Evolutionary conservation across 306 rosid genomes (phyloP), one percentile per base, ranked within the genome.

Genomic region (Cicer cuneatum): DNA sequence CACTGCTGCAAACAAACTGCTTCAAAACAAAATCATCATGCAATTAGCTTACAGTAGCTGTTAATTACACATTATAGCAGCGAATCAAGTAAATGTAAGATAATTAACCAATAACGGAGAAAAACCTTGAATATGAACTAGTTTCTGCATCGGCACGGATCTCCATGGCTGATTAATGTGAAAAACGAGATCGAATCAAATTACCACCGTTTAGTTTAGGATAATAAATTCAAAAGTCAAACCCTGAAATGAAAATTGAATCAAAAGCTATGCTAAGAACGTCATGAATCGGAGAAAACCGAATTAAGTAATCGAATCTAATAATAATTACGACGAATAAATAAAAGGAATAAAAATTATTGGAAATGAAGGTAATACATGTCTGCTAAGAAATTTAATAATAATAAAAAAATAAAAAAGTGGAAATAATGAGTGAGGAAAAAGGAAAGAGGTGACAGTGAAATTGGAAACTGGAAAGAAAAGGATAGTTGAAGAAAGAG

Each of bases 1-100:
- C 63, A 90, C 75, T 3, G 99, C 98, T 7, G 99, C 92, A 21
- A 81, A 80, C 80, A 95, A 88, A 83, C 98, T 92, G 82, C 45
- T 76, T 8, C 43, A 56, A 74, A 72, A 47, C 74, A 63, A 71
- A 1, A 81, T 14, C 70, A 51, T 52, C 8, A 35, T 43, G 61
- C 52, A 42, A 65, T 74, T 29, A 46, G 37, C 12, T 74, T 60
- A 33, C 0, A 1, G 10, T 7, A 54, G 21, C 14, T 1, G 41
- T 59, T 33, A 70, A 71, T 41, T 7, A 13, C n/a, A 43, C 11
- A 51, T 73, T 70, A 15, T 1, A 56, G 11, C 13, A 56, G 11
- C 13, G 14, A 21, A 62, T 35, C 7, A 7, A 24, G 16, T 2
- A 46, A 66, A 35, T 19, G 1, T 3, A 62, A 61, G 18, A n/a